phyloP scores from a whole-genome alignment of 2,329 filamentous ascomycete species.

The Orbilia brochopaga region DNA sequence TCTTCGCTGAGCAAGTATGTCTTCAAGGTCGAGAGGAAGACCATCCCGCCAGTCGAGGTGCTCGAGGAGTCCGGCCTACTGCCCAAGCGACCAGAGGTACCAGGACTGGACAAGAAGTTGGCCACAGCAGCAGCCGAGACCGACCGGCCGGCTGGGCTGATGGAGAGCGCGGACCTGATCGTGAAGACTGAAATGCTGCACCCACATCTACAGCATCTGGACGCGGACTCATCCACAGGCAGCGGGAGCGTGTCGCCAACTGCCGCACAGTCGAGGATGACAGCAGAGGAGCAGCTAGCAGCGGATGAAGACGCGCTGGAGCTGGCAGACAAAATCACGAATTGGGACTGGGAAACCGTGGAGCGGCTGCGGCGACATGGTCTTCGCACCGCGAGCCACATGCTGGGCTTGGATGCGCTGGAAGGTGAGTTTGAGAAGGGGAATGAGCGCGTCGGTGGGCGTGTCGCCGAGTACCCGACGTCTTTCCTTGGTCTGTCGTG shows the following conservation, averaged over 20 bases:
- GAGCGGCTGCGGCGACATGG: conserved; percentile 57
- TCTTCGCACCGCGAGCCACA: conserved; percentile 56
- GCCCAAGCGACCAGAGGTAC: conserved; percentile 71
- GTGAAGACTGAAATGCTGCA: conserved; percentile 46
- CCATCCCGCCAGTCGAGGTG: conserved; percentile 79
- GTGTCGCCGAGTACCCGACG: conserved; percentile 27
- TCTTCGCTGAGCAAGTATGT: conserved; percentile 80
- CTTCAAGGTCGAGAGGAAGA: conserved; percentile 80
- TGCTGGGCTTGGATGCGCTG: conserved; percentile 53
- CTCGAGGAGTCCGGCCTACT: conserved; percentile 75
- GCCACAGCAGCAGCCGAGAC: background rate
- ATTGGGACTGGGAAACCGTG: conserved; percentile 55
- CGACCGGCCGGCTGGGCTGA: conserved; percentile 26
- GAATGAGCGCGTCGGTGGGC: conserved; percentile 45
- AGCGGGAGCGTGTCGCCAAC: conserved; percentile 27
- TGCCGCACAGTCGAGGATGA: conserved; percentile 11
- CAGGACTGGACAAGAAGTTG: background rate
- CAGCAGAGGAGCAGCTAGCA: conserved; percentile 26
- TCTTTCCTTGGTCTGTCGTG: conserved; percentile 44
- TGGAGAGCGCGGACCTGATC: conserved; percentile 47
- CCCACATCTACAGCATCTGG: conserved; percentile 44
- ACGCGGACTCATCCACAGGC: conserved; percentile 38
- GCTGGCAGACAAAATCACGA: conserved; percentile 37
- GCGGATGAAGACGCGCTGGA: conserved; percentile 49
- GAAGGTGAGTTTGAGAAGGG: conserved; percentile 54